phyloP scores from a whole-genome alignment of 2,329 filamentous ascomycete species.

The Knufia petricola region DNA sequence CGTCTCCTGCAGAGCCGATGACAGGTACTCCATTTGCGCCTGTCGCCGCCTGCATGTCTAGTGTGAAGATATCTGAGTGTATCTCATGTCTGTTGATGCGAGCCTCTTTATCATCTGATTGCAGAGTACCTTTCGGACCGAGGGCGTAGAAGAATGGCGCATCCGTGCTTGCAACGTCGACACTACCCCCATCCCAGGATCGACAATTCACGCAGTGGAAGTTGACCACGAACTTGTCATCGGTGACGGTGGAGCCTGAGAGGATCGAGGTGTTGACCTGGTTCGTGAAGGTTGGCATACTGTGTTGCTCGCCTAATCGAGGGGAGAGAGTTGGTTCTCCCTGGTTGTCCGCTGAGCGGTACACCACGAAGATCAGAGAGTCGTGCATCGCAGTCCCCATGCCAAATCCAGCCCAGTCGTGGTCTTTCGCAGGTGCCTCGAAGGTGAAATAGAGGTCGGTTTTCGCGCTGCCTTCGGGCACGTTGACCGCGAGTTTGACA shows the following conservation, averaged over 20 bases:
- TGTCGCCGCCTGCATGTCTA: conserved; percentile 46
- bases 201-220: conserved; percentile 47
- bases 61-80: conserved; percentile 40
- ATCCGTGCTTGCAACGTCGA: conserved; percentile 42
- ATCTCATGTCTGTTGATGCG: conserved; percentile 43
- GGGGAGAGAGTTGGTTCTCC: conserved; percentile 23
- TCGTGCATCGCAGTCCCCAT: conserved; percentile 24
- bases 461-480: conserved; percentile 16
- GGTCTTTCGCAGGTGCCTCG: conserved; percentile 16
- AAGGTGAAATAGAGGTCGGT: conserved; percentile 22
- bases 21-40: conserved; percentile 37
- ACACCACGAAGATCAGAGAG: conserved; percentile 26
- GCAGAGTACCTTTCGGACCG: conserved; percentile 38
- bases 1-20: conserved; percentile 26
- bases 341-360: conserved; percentile 21
- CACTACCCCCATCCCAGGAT: conserved; percentile 39
- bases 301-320: conserved; percentile 22
- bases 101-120: conserved; percentile 36
- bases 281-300: conserved; percentile 29
- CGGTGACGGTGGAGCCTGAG: conserved; percentile 38
- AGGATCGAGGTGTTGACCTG: conserved; percentile 39
- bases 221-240: conserved; percentile 38
- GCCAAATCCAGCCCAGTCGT: conserved; percentile 25
- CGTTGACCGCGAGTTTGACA: conserved; percentile 22
- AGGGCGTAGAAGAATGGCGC: conserved; percentile 49